Evolutionary conservation across 192 early-diverging fungal species (phyloP).

Genomic region (Backusella luteola): DNA sequence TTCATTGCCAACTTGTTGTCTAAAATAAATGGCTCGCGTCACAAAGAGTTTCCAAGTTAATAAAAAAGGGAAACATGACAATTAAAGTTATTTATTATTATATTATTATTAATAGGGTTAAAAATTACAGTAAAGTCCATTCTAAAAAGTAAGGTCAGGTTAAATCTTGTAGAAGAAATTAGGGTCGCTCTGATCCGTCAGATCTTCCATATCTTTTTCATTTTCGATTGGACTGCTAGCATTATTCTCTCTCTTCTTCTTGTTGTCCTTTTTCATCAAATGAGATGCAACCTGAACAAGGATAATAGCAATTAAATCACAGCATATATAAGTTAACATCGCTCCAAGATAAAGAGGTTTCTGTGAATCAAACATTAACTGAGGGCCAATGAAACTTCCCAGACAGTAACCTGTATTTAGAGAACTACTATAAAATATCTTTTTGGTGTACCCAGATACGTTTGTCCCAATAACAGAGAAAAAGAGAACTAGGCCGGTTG

Average conservation of each 20-base stretch:
- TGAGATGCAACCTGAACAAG: neutral
- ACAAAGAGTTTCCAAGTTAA: neutral
- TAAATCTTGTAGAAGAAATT: neutral
- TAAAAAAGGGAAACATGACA: too few species aligned
- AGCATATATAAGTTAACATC: conserved; percentile 15
- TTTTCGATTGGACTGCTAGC: neutral
- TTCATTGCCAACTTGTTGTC: neutral
- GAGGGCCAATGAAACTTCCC: conserved; percentile 24
- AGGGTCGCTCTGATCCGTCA: neutral
- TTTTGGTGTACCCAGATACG: conserved; percentile 21
- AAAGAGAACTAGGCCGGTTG: neutral
- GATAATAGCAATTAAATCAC: conserved; percentile 4
- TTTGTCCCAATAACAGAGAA: conserved; percentile 3
- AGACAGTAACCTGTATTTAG: conserved; percentile 11
- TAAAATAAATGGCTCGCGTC: neutral
- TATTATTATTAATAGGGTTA: too few species aligned
- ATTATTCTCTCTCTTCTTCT: neutral
- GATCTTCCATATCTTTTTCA: neutral
- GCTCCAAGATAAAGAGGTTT: conserved; percentile 22
- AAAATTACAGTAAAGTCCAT: too few species aligned
- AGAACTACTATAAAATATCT: conserved; percentile 12
- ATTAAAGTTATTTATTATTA: too few species aligned
- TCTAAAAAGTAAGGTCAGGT: neutral
- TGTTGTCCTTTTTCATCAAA: conserved; percentile 12
- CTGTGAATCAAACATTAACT: conserved; percentile 24